phyloP scores from a whole-genome alignment of 306 rosid species.

The Ochetophila trinervis region DNA sequence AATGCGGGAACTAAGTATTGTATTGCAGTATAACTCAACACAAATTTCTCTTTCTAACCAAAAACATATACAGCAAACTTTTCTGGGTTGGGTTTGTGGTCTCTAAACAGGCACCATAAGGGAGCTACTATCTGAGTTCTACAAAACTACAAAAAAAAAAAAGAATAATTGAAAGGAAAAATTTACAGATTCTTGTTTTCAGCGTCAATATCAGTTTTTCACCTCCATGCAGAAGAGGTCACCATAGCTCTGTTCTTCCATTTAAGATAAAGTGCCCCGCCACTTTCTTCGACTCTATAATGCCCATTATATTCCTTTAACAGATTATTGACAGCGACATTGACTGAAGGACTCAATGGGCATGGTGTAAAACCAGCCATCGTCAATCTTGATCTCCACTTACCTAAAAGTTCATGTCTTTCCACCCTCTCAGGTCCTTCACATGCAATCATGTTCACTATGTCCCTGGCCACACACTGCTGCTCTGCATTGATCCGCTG shows the following conservation, averaged over 20 bases:
- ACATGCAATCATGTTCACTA: constrained; percentile 93
- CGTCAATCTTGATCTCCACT: constrained; percentile 73
- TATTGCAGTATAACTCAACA: constrained; percentile 1
- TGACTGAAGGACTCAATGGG: constrained; percentile 55
- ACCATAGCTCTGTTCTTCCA: constrained; percentile 68
- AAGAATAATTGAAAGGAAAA: constrained; percentile 4
- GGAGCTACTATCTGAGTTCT: constrained; percentile 25
- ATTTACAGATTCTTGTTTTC: constrained; percentile 23
- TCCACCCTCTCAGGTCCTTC: constrained; percentile 85
- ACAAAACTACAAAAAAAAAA: constrained; percentile 25
- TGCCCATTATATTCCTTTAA: constrained; percentile 49
- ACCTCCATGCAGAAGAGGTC: constrained; percentile 83
- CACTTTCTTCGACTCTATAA: constrained; percentile 38
- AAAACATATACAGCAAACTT: constrained; percentile 35
- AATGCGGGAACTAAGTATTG: too few relatives aligned
- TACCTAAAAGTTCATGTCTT: constrained; percentile 75
- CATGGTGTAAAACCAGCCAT: constrained; percentile 72
- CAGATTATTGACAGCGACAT: constrained; percentile 30
- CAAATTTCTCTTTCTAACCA: constrained; percentile 2
- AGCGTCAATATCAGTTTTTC: constrained; percentile 1
- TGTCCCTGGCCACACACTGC: constrained; percentile 87
- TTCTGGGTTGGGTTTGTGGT: constrained; percentile 8
- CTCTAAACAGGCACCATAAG: constrained; percentile 10
- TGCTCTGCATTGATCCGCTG: constrained; percentile 75
- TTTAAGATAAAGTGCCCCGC: constrained; percentile 62